Percentiles rank a stretch among this genome's conserved stretches.
Conservation (phyloP, 2,329 filamentous ascomycete genomes). For the Calonectria leucothoes region DNA sequence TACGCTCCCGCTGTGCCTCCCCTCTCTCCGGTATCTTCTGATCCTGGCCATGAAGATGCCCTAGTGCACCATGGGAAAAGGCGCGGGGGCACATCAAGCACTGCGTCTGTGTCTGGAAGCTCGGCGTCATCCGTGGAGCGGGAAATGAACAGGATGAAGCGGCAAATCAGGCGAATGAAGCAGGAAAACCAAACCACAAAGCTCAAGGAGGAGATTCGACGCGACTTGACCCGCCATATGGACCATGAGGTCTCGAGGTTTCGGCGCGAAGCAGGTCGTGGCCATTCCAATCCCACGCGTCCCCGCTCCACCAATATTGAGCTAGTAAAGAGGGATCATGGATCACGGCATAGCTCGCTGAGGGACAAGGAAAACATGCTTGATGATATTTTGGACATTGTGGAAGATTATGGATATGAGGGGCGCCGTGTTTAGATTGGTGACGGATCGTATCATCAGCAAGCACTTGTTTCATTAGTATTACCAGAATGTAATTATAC, state of each 20-base stretch:
- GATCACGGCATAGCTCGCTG: neutral
- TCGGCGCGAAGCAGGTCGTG: neutral
- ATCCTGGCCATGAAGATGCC: neutral
- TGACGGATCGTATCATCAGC: neutral
- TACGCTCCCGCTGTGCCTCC: neutral
- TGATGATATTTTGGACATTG: neutral
- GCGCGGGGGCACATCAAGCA: neutral
- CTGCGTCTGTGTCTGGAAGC: neutral
- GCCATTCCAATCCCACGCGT: no score
- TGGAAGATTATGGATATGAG: neutral
- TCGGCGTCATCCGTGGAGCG: neutral
- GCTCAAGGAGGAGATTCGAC: neutral
- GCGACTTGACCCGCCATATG: neutral
- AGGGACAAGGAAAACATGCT: neutral
- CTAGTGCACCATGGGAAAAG: no score
- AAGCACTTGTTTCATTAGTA: neutral
- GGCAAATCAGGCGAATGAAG: neutral
- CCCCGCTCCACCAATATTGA: neutral
- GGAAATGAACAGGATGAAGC: neutral
- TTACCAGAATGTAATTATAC: neutral
- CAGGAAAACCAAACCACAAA: neutral
- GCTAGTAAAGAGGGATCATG: neutral
- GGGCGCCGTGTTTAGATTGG: neutral
- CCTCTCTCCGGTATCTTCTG: neutral
- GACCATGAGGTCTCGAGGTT: neutral